A percentile compares a stretch with the other conserved stretches of the same genome.
Evolutionary conservation across 257 asterid genomes (phyloP).

Genomic region (Verbascum thapsus): DNA sequence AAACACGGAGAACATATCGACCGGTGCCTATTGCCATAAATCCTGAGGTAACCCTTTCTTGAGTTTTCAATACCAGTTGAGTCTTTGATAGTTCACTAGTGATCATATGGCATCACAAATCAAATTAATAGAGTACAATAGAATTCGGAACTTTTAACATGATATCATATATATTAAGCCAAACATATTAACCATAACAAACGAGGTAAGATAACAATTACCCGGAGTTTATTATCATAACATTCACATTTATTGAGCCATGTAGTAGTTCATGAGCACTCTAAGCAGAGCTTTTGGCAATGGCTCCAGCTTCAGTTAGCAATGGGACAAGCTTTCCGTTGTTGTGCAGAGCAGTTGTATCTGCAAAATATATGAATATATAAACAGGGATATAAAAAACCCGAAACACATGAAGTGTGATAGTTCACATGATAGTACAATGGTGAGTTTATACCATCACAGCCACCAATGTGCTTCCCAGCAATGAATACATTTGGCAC

Average conservation of each 20-base stretch:
- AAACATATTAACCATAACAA: slow-evolving; percentile 1
- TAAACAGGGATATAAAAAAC: not conserved
- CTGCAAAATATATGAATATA: slow-evolving; percentile 43
- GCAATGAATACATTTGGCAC: slow-evolving; percentile 88
- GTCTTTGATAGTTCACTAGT: not conserved
- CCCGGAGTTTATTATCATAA: slow-evolving; percentile 15
- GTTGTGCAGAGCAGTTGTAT: slow-evolving; percentile 60
- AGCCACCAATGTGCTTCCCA: slow-evolving; percentile 93
- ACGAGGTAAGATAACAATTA: not conserved
- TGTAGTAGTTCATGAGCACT: not conserved
- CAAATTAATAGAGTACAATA: no score
- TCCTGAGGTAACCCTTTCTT: slow-evolving; percentile 56
- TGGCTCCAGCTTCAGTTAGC: slow-evolving; percentile 83
- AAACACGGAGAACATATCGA: slow-evolving; percentile 81
- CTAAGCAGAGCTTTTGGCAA: slow-evolving; percentile 54
- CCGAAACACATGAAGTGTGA: not conserved
- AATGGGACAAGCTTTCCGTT: slow-evolving; percentile 69
- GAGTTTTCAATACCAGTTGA: not conserved
- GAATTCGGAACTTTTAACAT: not conserved
- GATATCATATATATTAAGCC: not conserved
- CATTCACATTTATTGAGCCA: slow-evolving; percentile 21
- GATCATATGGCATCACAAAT: not conserved
- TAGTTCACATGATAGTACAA: not conserved
- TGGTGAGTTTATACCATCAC: slow-evolving; percentile 53
- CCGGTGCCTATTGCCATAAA: slow-evolving; percentile 75